Evolutionary conservation across 768 basidiomycete species (phyloP).

Genomic region (Termitomyces bulborhizus): DNA sequence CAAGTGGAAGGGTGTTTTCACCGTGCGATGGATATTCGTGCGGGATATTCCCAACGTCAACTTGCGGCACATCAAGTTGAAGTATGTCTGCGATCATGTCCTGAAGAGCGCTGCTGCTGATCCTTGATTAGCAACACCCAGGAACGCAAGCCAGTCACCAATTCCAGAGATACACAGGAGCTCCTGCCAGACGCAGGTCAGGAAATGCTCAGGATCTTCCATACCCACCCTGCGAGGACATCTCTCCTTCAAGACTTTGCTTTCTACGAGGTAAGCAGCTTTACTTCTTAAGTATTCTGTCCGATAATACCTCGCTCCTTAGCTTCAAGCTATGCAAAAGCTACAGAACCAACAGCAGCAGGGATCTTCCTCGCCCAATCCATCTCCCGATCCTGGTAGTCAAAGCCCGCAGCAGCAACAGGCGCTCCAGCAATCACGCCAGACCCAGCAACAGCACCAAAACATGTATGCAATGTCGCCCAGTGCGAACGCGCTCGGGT

Average conservation of each 20-base stretch:
- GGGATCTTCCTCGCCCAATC: slow-evolving; percentile 29
- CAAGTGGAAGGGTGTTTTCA: slow-evolving; percentile 99
- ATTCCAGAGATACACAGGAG: slow-evolving; percentile 97
- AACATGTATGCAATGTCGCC: slow-evolving; percentile 37
- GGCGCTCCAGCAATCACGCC: slow-evolving; percentile 15
- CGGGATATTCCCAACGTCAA: slow-evolving; percentile 91
- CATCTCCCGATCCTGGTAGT: slow-evolving; percentile 26
- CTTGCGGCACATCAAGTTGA: slow-evolving; percentile 82
- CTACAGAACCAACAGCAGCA: slow-evolving; percentile 31
- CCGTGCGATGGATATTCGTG: slow-evolving; percentile 96
- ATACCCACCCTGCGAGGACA: slow-evolving; percentile 88
- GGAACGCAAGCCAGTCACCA: slow-evolving; percentile 97
- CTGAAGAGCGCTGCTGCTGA: slow-evolving; percentile 6
- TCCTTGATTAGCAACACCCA: slow-evolving; percentile 74
- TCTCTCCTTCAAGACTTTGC: slow-evolving; percentile 92
- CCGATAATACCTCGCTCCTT: slow-evolving; percentile 1
- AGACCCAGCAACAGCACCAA: slow-evolving; percentile 32
- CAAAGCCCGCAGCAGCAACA: slow-evolving; percentile 35
- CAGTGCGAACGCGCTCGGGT: slow-evolving; percentile 50
- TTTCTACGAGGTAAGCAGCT: slow-evolving; percentile 72
- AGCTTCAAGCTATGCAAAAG: slow-evolving; percentile 89
- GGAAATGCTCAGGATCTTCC: slow-evolving; percentile 95
- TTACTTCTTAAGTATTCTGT: not conserved
- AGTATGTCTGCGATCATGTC: slow-evolving; percentile 36
- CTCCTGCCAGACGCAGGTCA: slow-evolving; percentile 92